Evolutionary conservation across 352 stramenopile species (phyloP).

Genomic region (Globisporangium paroecandrum): DNA sequence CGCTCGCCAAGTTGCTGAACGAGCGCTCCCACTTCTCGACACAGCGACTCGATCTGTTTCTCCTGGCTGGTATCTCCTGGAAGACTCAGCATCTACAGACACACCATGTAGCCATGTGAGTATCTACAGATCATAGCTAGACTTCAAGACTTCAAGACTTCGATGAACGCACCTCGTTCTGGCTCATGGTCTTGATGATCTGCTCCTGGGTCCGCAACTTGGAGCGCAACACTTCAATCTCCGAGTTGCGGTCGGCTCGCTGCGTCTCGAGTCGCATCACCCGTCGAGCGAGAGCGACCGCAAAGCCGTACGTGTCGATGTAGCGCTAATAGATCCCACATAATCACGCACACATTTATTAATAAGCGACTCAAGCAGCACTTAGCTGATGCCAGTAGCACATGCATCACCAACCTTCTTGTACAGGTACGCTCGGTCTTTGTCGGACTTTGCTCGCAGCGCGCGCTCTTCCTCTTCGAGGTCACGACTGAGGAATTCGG

Average conservation of each 20-base stretch:
- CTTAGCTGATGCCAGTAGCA: neutral
- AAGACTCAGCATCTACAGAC: conserved; percentile 25
- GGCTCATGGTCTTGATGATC: conserved; percentile 51
- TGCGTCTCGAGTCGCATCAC: conserved; percentile 43
- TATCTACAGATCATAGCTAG: neutral
- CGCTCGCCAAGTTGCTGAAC: conserved; percentile 55
- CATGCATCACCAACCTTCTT: conserved; percentile 49
- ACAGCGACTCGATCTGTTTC: conserved; percentile 52
- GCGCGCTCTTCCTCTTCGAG: conserved; percentile 57
- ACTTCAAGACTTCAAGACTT: no score
- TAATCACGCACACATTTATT: neutral
- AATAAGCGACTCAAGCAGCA: neutral
- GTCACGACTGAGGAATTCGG: conserved; percentile 60
- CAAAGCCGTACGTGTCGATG: conserved; percentile 64
- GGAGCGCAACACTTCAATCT: conserved; percentile 43
- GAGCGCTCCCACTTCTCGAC: conserved; percentile 49
- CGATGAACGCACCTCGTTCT: conserved; percentile 31
- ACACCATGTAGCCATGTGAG: neutral
- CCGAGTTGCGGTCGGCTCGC: conserved; percentile 31
- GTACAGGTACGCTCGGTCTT: conserved; percentile 62
- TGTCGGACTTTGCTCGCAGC: conserved; percentile 55
- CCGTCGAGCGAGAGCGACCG: conserved; percentile 42
- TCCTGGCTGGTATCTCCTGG: conserved; percentile 37
- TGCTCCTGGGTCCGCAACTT: conserved; percentile 50
- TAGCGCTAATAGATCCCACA: conserved; percentile 42